A percentile compares a stretch with the other conserved stretches of the same genome.
These are phyloP conservation scores for Plasmodium inui DNA, from an alignment of 169 alveolate genomes.

Conservation along the genomic window DNA sequence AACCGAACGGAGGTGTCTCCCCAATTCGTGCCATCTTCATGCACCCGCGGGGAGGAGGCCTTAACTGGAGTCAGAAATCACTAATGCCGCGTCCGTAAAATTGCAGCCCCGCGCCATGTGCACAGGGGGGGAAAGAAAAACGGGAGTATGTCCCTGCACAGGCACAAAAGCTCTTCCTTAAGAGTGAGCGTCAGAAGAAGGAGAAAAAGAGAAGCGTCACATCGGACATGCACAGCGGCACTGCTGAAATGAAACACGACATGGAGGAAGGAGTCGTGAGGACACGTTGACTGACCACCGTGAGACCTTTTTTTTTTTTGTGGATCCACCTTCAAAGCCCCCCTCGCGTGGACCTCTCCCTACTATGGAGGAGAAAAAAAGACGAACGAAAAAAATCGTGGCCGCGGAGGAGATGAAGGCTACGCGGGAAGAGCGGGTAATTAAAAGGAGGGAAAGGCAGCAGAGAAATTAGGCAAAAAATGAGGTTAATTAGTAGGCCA, in stretches of 20 bases:
- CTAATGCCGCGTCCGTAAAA: background rate
- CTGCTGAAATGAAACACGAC: background rate
- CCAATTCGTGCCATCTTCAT: background rate
- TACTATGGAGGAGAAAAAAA: conserved; percentile 10
- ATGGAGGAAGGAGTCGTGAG: background rate
- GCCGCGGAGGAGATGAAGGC: conserved; percentile 1
- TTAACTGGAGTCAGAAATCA: background rate
- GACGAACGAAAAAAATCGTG: conserved; percentile 11
- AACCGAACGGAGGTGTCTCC: background rate
- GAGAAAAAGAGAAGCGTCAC: background rate
- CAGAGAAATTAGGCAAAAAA: background rate
- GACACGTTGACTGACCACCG: background rate
- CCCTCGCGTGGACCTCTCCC: background rate
- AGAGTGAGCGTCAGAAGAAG: background rate
- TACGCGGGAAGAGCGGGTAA: conserved; percentile 55
- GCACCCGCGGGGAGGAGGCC: background rate
- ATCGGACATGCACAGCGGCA: background rate
- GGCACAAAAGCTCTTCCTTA: background rate
- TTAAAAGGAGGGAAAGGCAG: background rate
- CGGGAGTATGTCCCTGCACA: background rate
- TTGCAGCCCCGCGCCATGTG: background rate
- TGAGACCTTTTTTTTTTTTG: background rate
- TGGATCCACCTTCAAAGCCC: background rate
- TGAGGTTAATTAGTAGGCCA: background rate
- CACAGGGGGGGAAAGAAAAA: background rate